Evolutionary conservation across 2,329 filamentous ascomycete genomes (phyloP), one percentile per base, ranked within the genome.

Genomic region (Aspergillus ochraceus): DNA sequence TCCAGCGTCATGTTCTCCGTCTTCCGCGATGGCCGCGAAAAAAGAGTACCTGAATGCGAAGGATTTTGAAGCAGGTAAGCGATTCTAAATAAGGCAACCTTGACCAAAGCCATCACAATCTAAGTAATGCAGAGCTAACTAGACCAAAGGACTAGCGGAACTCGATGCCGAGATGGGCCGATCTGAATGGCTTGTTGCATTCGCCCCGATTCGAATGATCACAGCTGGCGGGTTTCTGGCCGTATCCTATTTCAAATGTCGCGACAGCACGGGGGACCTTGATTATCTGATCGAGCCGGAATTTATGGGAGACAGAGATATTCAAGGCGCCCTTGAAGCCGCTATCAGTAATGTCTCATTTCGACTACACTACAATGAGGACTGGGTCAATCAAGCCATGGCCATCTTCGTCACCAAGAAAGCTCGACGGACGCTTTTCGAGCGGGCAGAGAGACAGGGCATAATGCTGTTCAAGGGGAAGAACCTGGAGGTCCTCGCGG

Each of bases 331-430:
- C 2, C 56, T 74, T 17, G 65, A 66, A 26, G 57, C 63, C 14
- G 66, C 69, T 5, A 70, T 73, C n/a, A 47, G 54, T 9, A 60
- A 61, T 9, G 68, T 66, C n/a, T 68, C 69, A 24, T 53, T 60
- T 11, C 50, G 57, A 9, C 67, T 72, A 4, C 59, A 62, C 5
- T 70, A 65, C 50, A 64, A 57, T 58, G 59, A 65, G 8, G 62
- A 70, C 20, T 75, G 72, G 72, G 63, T 68, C 17, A 74, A 73
- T 47, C 69, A 74, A 32, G 68, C 70, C n/a, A 68, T 74, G 64
- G 66, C 69, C 12, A 64, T 72, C 19, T 74, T 72, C 42, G 71
- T 74, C 6, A 61, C 70, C 6, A 53, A 64, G 22, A 60, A 60
- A 20, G 60, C 65, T 14, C 62, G 69, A 32, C 54, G 68, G 49